Evolutionary conservation across 371 early-diverging fungal genomes (phyloP).

Genomic region (Circinella umbellata): DNA sequence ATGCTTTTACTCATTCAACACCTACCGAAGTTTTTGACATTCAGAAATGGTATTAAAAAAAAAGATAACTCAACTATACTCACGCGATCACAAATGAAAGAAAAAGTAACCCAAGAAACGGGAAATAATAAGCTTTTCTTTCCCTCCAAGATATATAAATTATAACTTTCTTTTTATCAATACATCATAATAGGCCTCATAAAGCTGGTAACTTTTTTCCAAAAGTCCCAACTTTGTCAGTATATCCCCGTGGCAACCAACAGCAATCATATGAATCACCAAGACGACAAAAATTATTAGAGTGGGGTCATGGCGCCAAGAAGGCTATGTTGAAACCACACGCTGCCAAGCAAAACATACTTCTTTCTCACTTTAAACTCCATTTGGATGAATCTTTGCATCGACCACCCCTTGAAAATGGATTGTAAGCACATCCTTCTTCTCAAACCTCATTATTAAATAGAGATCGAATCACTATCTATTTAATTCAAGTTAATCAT

Average conservation of each 20-base stretch:
- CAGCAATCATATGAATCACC: not conserved
- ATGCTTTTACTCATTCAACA: conserved; percentile 56
- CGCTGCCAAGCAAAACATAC: conserved; percentile 52
- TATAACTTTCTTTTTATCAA: not conserved
- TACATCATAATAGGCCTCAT: conserved; percentile 44
- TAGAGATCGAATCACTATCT: no score
- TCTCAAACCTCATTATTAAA: no score
- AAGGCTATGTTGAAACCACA: conserved; percentile 52
- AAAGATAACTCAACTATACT: not conserved
- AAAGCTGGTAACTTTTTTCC: conserved; percentile 58
- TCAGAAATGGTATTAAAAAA: conserved; percentile 49
- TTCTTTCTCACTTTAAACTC: conserved; percentile 59
- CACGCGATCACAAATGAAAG: not conserved
- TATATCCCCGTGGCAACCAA: conserved; percentile 32
- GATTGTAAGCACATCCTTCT: conserved; percentile 22
- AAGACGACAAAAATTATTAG: conserved; percentile 32
- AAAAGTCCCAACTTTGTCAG: conserved; percentile 52
- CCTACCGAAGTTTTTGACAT: conserved; percentile 58
- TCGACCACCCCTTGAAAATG: conserved; percentile 41
- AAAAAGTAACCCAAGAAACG: not conserved
- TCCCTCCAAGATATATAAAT: not conserved
- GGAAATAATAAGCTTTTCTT: no score
- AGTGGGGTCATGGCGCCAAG: conserved; percentile 63
- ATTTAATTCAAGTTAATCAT: no score
- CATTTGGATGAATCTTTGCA: conserved; percentile 51